Evolutionary conservation across 2,329 filamentous ascomycete genomes (phyloP).

Genomic region (Teratosphaeria viscida): DNA sequence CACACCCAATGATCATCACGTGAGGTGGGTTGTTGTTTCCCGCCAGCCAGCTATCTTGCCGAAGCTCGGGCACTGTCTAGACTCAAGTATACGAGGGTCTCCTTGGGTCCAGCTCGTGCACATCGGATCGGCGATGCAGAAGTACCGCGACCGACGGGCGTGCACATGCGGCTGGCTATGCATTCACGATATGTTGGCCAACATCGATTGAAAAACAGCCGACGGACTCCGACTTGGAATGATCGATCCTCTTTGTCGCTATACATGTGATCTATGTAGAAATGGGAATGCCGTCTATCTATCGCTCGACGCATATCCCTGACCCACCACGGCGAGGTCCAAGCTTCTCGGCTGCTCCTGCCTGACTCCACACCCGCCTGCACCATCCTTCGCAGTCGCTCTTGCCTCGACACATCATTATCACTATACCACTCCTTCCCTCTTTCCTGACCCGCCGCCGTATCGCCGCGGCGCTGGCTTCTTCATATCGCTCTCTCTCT

Average conservation of each 20-base stretch:
- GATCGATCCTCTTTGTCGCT: not conserved
- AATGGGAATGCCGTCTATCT: not conserved
- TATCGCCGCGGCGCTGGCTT: not conserved
- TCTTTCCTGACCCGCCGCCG: not conserved
- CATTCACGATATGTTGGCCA: not conserved
- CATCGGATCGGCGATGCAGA: not conserved
- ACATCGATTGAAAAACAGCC: not conserved
- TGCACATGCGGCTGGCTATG: not conserved
- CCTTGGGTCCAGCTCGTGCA: not conserved
- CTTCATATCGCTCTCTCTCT: constrained; percentile 6
- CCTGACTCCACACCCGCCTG: not conserved
- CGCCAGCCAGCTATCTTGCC: no score
- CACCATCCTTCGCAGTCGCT: not conserved
- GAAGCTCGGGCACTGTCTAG: not conserved
- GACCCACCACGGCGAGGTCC: not conserved
- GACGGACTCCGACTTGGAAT: not conserved
- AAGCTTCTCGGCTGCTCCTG: not conserved
- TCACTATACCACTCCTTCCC: not conserved
- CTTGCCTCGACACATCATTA: not conserved
- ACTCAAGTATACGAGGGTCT: not conserved
- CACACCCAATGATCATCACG: no score
- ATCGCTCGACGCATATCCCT: not conserved
- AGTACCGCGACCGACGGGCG: not conserved
- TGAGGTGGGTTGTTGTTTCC: no score
- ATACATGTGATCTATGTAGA: not conserved